phyloP scores from a whole-genome alignment of 2,329 filamentous ascomycete genomes.

The Alternaria arbusti region DNA sequence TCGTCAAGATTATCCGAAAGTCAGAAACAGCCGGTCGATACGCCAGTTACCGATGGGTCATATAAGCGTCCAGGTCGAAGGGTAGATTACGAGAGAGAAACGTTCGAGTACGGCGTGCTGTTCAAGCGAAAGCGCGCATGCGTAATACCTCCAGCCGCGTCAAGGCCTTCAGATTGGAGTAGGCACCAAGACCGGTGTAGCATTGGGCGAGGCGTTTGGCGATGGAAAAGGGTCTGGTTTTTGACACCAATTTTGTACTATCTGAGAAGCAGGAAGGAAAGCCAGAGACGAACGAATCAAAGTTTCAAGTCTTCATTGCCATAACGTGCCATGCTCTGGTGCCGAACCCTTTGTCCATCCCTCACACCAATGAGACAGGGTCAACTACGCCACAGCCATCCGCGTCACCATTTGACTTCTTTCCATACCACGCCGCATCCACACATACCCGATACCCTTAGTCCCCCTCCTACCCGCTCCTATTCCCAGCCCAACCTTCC shows the following conservation, averaged over 20 bases:
- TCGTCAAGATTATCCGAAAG: slow-evolving; percentile 97
- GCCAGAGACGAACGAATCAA: background rate
- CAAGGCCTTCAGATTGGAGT: background rate
- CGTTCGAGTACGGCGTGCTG: background rate
- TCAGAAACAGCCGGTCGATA: slow-evolving; percentile 96
- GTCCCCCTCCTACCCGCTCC: background rate
- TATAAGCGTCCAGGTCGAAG: slow-evolving; percentile 33
- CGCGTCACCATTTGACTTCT: background rate
- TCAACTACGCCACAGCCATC: background rate
- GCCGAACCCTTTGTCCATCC: background rate
- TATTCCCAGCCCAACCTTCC: slow-evolving; percentile 11
- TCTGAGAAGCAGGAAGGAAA: background rate
- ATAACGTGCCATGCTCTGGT: background rate
- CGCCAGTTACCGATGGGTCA: slow-evolving; percentile 84
- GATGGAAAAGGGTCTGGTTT: slow-evolving; percentile 23
- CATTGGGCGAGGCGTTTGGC: slow-evolving; percentile 41
- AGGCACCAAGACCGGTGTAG: slow-evolving; percentile 13
- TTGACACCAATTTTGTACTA: slow-evolving; percentile 9
- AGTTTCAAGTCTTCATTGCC: background rate
- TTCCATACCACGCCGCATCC: background rate
- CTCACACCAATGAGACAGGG: background rate
- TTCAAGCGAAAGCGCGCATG: background rate
- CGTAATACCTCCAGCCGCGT: background rate
- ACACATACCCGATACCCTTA: background rate
- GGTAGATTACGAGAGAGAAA: background rate